Conservation (phyloP, 2,329 filamentous ascomycete species). For the Exserohilum turcica region DNA sequence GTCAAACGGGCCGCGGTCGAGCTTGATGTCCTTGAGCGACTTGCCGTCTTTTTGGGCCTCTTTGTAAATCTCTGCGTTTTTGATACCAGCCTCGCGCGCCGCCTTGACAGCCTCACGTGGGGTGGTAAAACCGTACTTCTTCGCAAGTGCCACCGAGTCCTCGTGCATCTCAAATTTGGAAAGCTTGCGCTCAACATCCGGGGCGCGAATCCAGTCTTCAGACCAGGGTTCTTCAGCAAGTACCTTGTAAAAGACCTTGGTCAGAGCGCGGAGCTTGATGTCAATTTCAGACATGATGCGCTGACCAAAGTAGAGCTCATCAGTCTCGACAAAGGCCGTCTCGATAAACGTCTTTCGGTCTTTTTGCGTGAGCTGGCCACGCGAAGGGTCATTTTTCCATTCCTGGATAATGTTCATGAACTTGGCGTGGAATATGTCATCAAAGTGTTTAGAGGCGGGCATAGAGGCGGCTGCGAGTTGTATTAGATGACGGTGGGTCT, state of each 20-base stretch:
- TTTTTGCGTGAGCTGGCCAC: slow-evolving; percentile 35
- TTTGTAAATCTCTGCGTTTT: slow-evolving; percentile 24
- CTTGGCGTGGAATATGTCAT: slow-evolving; percentile 44
- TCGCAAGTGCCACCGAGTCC: slow-evolving; percentile 41
- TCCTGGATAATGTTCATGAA: slow-evolving; percentile 43
- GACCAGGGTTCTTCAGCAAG: slow-evolving; percentile 48
- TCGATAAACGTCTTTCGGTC: slow-evolving; percentile 45
- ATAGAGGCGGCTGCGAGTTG: slow-evolving; percentile 16
- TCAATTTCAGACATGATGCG: slow-evolving; percentile 38
- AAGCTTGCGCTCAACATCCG: slow-evolving; percentile 46
- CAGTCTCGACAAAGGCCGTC: slow-evolving; percentile 36
- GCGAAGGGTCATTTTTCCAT: slow-evolving; percentile 38
- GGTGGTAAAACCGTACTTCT: slow-evolving; percentile 33
- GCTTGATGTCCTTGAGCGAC: slow-evolving; percentile 25
- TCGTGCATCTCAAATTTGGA: slow-evolving; percentile 47
- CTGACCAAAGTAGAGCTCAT: slow-evolving; percentile 36
- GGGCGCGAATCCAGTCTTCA: slow-evolving; percentile 46
- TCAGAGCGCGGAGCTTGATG: slow-evolving; percentile 44
- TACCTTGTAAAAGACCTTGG: slow-evolving; percentile 46
- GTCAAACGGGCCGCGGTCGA: slow-evolving; percentile 41
- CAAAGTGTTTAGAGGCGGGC: slow-evolving; percentile 33
- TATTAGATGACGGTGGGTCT: background rate
- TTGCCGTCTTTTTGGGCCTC: slow-evolving; percentile 20
- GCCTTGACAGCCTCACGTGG: slow-evolving; percentile 42
- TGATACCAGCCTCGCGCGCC: slow-evolving; percentile 33